Evolutionary conservation across 768 basidiomycete species (phyloP).

Genomic region (Favolaschia claudopus): DNA sequence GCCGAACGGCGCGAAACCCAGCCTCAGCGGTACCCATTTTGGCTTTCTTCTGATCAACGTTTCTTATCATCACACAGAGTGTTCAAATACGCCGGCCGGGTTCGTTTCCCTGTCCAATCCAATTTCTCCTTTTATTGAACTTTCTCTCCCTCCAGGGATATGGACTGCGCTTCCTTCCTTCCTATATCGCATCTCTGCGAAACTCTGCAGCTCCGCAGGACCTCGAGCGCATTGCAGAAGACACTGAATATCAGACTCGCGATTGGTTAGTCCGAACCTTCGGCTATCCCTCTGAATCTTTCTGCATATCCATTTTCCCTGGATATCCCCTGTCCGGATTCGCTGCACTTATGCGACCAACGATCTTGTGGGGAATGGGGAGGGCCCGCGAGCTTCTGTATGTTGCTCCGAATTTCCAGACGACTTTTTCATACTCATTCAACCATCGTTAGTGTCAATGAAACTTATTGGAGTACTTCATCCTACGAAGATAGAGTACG

Average conservation of each 20-base stretch:
- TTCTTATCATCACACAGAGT: neutral
- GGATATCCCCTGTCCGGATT: no score
- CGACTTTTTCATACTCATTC: no score
- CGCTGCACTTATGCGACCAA: no score
- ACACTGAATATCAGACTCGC: no score
- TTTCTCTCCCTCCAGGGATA: neutral
- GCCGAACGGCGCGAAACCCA: conserved; percentile 11
- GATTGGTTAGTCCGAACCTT: no score
- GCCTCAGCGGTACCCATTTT: neutral
- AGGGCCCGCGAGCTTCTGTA: no score
- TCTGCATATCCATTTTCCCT: no score
- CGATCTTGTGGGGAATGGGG: no score
- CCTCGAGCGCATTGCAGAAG: neutral
- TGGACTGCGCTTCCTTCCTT: conserved; percentile 4
- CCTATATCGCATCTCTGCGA: neutral
- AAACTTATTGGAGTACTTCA: no score
- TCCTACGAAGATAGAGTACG: neutral
- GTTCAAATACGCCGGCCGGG: conserved; percentile 17
- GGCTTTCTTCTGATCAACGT: neutral
- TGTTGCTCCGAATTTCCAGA: no score
- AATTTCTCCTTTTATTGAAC: neutral
- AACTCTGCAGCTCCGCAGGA: neutral
- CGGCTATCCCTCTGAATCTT: no score
- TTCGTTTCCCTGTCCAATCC: neutral
- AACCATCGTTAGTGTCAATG: no score